Percentiles rank a stretch among this genome's conserved stretches.
Conservation (phyloP, 2,329 filamentous ascomycete species). For the Sordariomycetes sp. region DNA sequence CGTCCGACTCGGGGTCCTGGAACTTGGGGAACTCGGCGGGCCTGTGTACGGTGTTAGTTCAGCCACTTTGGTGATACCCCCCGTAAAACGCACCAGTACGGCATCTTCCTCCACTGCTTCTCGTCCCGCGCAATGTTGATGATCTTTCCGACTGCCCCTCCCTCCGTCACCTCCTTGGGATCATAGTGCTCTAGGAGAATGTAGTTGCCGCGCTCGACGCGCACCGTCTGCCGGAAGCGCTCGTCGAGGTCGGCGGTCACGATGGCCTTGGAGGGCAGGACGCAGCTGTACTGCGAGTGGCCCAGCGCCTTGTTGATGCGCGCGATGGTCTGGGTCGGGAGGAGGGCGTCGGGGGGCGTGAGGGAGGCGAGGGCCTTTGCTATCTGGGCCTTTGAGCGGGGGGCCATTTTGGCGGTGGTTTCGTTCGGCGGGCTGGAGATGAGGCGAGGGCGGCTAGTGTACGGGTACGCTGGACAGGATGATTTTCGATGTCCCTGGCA, state of each 20-base stretch:
- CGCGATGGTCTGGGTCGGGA: conserved; percentile 53
- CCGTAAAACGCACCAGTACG: conserved; percentile 56
- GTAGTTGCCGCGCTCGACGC: conserved; percentile 81
- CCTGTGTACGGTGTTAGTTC: conserved; percentile 41
- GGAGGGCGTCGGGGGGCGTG: conserved; percentile 45
- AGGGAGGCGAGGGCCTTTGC: conserved; percentile 59
- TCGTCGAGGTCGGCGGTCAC: conserved; percentile 71
- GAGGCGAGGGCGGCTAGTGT: neutral
- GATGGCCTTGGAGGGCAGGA: conserved; percentile 50
- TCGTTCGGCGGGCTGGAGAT: neutral
- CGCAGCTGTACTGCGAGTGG: conserved; percentile 77
- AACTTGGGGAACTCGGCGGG: conserved; percentile 59
- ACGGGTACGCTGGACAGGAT: neutral
- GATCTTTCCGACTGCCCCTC: conserved; percentile 67
- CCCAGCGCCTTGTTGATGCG: conserved; percentile 72
- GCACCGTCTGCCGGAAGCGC: conserved; percentile 82
- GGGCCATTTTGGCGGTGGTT: neutral
- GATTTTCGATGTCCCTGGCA: neutral
- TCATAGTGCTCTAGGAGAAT: conserved; percentile 61
- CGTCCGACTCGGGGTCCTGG: conserved; percentile 21
- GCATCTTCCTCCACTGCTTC: conserved; percentile 78
- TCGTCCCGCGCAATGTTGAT: conserved; percentile 87
- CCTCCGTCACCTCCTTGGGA: conserved; percentile 16
- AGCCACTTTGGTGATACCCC: neutral
- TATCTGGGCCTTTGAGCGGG: conserved; percentile 3